Conservation (phyloP, 345 rosid species). For the Fremontodendron californicum region DNA sequence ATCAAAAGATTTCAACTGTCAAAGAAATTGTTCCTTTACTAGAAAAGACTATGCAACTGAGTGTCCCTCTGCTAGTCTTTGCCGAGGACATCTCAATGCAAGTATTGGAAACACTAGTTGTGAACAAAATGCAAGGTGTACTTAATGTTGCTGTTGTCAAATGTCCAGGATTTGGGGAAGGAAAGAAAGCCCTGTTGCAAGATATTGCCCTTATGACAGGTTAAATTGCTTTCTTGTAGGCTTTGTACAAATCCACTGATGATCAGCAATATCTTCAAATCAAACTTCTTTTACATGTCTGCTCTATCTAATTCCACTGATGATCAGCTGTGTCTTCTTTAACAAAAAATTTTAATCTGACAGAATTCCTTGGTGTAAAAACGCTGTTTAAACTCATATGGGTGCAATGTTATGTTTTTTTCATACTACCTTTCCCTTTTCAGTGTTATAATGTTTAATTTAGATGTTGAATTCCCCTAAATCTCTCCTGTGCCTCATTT, state of each 20-base stretch:
- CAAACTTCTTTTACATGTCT: background rate
- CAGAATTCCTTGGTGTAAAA: background rate
- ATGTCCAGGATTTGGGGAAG: slow-evolving; percentile 71
- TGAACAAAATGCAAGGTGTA: slow-evolving; percentile 72
- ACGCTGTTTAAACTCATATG: background rate
- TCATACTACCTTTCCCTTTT: background rate
- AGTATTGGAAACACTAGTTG: slow-evolving; percentile 64
- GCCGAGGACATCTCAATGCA: slow-evolving; percentile 70
- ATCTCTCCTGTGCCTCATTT: background rate
- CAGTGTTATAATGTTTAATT: background rate
- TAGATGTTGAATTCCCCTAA: background rate
- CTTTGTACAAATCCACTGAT: background rate
- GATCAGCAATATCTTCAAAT: background rate
- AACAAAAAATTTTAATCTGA: background rate
- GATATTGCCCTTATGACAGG: slow-evolving; percentile 91
- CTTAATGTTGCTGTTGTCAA: slow-evolving; percentile 80
- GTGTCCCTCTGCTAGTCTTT: slow-evolving; percentile 75
- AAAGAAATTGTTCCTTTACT: slow-evolving; percentile 66
- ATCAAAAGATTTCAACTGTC: slow-evolving; percentile 59
- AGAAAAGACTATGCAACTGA: slow-evolving; percentile 70
- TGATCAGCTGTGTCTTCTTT: background rate
- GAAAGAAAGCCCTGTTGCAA: slow-evolving; percentile 80
- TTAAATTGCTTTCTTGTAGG: slow-evolving; percentile 13
- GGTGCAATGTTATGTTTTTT: background rate
- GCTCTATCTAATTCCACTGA: background rate